These are phyloP conservation scores for Monilinia fructicola DNA, from an alignment of 2,329 filamentous ascomycete species.

Conservation along the genomic window DNA sequence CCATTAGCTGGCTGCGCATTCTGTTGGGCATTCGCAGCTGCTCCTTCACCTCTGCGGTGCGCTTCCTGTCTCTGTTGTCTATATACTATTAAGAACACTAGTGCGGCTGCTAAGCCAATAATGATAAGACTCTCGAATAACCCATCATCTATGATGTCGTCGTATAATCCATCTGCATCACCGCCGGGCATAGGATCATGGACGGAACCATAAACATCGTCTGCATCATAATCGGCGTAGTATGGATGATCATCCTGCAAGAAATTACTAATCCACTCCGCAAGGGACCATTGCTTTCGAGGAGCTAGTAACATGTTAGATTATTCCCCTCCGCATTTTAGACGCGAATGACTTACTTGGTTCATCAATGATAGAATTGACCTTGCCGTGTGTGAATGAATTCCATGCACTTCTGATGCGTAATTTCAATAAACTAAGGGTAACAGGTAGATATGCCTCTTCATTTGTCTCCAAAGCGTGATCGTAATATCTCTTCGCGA, in stretches of 20 bases:
- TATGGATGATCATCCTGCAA: slow-evolving; percentile 63
- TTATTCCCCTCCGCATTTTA: slow-evolving; percentile 36
- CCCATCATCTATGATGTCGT: slow-evolving; percentile 71
- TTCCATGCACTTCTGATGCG: slow-evolving; percentile 91
- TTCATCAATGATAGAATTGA: slow-evolving; percentile 91
- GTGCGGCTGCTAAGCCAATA: slow-evolving; percentile 68
- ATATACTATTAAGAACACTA: slow-evolving; percentile 81
- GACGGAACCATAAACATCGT: slow-evolving; percentile 45
- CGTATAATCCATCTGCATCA: slow-evolving; percentile 55
- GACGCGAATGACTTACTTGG: slow-evolving; percentile 60
- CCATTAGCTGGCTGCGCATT: slow-evolving; percentile 35
- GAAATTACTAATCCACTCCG: slow-evolving; percentile 86
- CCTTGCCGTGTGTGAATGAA: slow-evolving; percentile 80
- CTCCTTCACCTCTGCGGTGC: slow-evolving; percentile 47
- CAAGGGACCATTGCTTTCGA: slow-evolving; percentile 72
- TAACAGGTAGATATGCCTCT: slow-evolving; percentile 92
- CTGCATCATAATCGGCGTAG: slow-evolving; percentile 58
- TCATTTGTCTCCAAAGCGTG: slow-evolving; percentile 85
- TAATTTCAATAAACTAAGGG: slow-evolving; percentile 82
- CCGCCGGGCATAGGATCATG: slow-evolving; percentile 57
- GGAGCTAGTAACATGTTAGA: slow-evolving; percentile 58
- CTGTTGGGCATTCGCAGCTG: slow-evolving; percentile 43
- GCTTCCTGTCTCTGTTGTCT: slow-evolving; percentile 67
- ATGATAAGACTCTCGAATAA: slow-evolving; percentile 84
- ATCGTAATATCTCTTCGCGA: slow-evolving; percentile 96